Conservation (phyloP, 495 filamentous ascomycete species). For the Penicillium diatomitis region DNA sequence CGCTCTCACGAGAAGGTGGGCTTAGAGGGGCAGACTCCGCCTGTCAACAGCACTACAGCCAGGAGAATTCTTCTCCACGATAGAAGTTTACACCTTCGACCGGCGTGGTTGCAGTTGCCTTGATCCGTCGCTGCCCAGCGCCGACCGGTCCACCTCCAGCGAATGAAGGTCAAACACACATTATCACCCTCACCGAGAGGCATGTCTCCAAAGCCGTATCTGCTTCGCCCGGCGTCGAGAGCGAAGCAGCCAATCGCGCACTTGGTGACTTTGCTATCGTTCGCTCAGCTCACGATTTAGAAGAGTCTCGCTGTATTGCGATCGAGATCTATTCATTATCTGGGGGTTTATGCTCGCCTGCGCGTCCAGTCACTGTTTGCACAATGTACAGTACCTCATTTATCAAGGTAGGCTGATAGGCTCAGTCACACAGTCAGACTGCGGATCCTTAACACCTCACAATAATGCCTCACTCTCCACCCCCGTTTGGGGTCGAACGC, state of each 20-base stretch:
- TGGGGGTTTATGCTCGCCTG: too few relatives aligned
- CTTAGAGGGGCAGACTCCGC: not conserved
- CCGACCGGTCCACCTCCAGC: not conserved
- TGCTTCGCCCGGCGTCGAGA: not conserved
- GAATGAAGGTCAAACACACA: constrained; percentile 3
- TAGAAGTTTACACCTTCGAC: not conserved
- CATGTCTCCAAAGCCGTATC: not conserved
- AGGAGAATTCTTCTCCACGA: not conserved
- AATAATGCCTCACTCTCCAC: not conserved
- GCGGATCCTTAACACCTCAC: not conserved
- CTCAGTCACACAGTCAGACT: not conserved
- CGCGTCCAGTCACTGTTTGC: too few relatives aligned
- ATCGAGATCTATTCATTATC: too few relatives aligned
- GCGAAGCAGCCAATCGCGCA: not conserved
- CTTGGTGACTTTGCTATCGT: too few relatives aligned
- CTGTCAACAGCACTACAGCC: too few relatives aligned
- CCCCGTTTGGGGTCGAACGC: not conserved
- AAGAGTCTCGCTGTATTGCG: too few relatives aligned
- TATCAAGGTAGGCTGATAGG: too few relatives aligned
- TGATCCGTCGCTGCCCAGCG: not conserved
- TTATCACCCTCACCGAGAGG: not conserved
- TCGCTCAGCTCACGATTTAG: too few relatives aligned
- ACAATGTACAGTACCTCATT: too few relatives aligned
- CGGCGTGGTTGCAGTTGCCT: not conserved
- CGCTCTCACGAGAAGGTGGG: not conserved